Percentiles rank a stretch among this genome's conserved stretches.
Conservation (phyloP, 495 filamentous ascomycete genomes). For the Cetradonia linearis region DNA sequence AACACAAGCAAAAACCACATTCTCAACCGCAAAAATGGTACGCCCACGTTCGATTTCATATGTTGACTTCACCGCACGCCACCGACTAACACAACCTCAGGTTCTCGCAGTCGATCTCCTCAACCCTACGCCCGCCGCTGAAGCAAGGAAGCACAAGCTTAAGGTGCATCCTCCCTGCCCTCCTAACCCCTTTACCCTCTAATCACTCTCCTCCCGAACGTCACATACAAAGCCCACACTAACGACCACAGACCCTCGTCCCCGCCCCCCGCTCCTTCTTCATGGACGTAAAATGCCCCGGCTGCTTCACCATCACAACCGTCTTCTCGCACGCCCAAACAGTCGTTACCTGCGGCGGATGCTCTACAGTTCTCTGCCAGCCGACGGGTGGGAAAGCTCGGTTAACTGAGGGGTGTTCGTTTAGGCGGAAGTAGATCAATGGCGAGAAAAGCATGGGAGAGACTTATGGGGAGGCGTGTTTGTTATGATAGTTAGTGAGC, state of each 20-base stretch:
- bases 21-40: neutral
- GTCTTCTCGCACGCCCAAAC: constrained; percentile 99
- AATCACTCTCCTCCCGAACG: neutral
- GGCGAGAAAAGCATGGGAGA: too few relatives aligned
- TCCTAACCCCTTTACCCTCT: neutral
- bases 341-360: constrained; percentile 97
- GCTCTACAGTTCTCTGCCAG: constrained; percentile 95
- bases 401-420: constrained; percentile 97
- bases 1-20: neutral
- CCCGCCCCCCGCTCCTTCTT: constrained; percentile 96
- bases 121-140: constrained; percentile 89
- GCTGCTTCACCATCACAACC: constrained; percentile 99
- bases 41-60: too few relatives aligned
- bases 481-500: too few relatives aligned
- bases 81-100: constrained; percentile 35
- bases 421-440: constrained; percentile 88
- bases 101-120: constrained; percentile 99
- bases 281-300: constrained; percentile 99
- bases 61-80: constrained; percentile 1
- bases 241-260: constrained; percentile 64
- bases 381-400: constrained; percentile 96
- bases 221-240: constrained; percentile 16
- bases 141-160: constrained; percentile 99
- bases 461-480: too few relatives aligned
- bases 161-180: constrained; percentile 55